Percentiles rank a stretch among this genome's conserved stretches.
Conservation (phyloP, 441 rosid species). For the Sinapis alba region DNA sequence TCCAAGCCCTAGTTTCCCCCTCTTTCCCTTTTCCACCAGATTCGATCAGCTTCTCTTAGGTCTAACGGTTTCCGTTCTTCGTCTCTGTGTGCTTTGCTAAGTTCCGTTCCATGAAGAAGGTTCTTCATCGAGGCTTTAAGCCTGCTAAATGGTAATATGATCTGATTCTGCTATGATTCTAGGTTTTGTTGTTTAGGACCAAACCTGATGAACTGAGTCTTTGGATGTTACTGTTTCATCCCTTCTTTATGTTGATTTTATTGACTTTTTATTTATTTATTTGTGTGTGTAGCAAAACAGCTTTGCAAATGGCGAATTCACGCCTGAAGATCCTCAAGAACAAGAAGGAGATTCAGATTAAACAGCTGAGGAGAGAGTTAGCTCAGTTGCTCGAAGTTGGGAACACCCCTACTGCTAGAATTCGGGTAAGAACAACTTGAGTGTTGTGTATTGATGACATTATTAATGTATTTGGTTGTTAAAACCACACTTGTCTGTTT, state of each 20-base stretch:
- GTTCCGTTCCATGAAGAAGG: conserved; percentile 26
- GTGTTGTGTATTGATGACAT: background rate
- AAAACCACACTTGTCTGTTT: background rate
- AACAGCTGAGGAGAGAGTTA: conserved; percentile 78
- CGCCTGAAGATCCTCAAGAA: conserved; percentile 83
- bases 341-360: conserved; percentile 67
- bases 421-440: conserved; percentile 52
- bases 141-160: conserved; percentile 84
- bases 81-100: background rate
- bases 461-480: background rate
- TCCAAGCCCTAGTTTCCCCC: conserved; percentile 9
- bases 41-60: conserved; percentile 6
- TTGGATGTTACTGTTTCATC: conserved; percentile 25
- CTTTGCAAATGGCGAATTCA: conserved; percentile 72
- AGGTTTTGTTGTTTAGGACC: background rate
- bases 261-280: background rate
- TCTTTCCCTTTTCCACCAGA: background rate
- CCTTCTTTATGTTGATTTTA: background rate
- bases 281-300: conserved; percentile 62
- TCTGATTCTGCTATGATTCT: conserved; percentile 9
- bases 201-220: background rate
- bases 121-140: conserved; percentile 83
- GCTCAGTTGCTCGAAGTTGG: conserved; percentile 83
- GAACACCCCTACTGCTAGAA: conserved; percentile 81
- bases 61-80: background rate